phyloP scores from a whole-genome alignment of 2,329 filamentous ascomycete genomes.

The Dactylellina cionopaga region DNA sequence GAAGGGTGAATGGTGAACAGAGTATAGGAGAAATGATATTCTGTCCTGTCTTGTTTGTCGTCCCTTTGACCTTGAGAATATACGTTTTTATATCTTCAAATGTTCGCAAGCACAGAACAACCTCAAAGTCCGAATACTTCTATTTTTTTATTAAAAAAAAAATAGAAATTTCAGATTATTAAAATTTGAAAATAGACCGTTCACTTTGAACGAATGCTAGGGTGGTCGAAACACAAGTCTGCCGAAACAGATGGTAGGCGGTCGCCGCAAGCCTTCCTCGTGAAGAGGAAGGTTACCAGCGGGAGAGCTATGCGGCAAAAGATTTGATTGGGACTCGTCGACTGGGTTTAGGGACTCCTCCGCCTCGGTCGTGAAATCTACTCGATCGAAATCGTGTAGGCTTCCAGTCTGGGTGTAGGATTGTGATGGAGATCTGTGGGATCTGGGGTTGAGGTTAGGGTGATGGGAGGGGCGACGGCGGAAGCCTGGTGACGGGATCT shows the following conservation, averaged over 20 bases:
- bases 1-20: no score
- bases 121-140: no score
- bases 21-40: no score
- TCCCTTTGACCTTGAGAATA: no score
- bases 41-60: no score
- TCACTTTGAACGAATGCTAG: slow-evolving; percentile 70
- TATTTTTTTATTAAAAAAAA: no score
- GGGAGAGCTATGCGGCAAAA: slow-evolving; percentile 99
- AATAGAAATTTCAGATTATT: slow-evolving; percentile 57
- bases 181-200: slow-evolving; percentile 54
- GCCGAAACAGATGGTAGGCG: slow-evolving; percentile 90
- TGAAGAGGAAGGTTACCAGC: slow-evolving; percentile 98
- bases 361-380: slow-evolving; percentile 43
- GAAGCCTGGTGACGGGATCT: slow-evolving; percentile 51
- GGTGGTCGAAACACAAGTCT: slow-evolving; percentile 94
- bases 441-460: slow-evolving; percentile 14
- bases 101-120: no score
- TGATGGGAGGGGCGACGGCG: slow-evolving; percentile 28
- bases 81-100: no score
- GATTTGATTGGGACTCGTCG: slow-evolving; percentile 59
- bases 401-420: slow-evolving; percentile 13
- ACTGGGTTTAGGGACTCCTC: slow-evolving; percentile 50
- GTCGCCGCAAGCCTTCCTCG: slow-evolving; percentile 99
- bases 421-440: not conserved
- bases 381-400: slow-evolving; percentile 23